Percentiles rank a stretch among this genome's conserved stretches.
phyloP scores from a whole-genome alignment of 73 alveolate species.

The Paramecium bursaria region DNA sequence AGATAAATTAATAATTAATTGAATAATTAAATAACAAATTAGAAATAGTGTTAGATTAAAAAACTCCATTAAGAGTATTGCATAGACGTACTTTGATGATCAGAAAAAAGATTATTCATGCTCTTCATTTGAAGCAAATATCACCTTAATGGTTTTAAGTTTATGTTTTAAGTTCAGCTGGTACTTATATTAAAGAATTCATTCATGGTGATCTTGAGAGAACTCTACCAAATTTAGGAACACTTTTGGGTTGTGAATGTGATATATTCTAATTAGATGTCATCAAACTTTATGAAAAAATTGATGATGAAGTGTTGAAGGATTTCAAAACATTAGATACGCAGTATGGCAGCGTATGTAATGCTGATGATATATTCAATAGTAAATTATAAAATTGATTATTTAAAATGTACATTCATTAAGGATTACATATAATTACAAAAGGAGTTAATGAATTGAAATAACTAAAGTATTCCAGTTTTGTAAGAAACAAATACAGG shows the following conservation, averaged over 20 bases:
- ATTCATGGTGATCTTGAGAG: slow-evolving; percentile 98
- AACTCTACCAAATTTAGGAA: slow-evolving; percentile 90
- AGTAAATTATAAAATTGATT: no score
- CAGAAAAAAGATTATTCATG: slow-evolving; percentile 83
- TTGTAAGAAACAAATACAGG: no score
- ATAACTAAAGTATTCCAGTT: no score
- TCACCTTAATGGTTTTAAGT: slow-evolving; percentile 35
- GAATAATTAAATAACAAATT: slow-evolving; percentile 73
- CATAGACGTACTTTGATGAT: slow-evolving; percentile 93
- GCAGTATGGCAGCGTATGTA: no score
- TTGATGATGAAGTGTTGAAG: slow-evolving; percentile 62
- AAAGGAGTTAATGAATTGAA: no score
- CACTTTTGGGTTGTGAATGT: slow-evolving; percentile 85
- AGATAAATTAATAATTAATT: slow-evolving; percentile 75
- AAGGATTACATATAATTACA: no score
- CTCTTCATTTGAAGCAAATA: neutral
- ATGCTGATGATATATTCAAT: no score
- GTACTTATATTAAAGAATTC: slow-evolving; percentile 97
- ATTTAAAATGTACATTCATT: no score
- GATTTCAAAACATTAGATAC: slow-evolving; percentile 32
- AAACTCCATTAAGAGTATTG: slow-evolving; percentile 96
- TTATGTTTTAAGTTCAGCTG: slow-evolving; percentile 82
- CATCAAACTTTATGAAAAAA: slow-evolving; percentile 79
- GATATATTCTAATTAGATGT: slow-evolving; percentile 98
- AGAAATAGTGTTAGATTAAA: slow-evolving; percentile 81